Evolutionary conservation across 257 asterid species (phyloP).

Genomic region (Solanum appendiculatum): DNA sequence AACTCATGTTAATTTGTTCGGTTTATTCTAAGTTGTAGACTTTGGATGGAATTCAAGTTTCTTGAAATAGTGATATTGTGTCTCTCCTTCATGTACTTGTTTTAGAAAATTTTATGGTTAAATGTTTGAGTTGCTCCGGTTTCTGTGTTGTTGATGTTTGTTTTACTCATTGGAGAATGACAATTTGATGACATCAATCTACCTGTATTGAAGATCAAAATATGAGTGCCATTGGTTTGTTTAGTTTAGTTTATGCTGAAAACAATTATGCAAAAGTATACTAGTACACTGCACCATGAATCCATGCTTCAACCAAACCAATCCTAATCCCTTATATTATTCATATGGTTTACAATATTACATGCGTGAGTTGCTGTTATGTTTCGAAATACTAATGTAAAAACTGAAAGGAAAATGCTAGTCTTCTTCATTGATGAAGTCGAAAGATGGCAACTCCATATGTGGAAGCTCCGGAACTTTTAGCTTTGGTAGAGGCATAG

Average conservation of each 20-base stretch:
- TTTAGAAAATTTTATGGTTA: neutral
- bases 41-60: neutral
- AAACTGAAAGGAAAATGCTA: neutral
- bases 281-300: neutral
- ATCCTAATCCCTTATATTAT: neutral
- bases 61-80: neutral
- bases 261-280: neutral
- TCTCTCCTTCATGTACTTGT: neutral
- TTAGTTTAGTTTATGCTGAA: neutral
- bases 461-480: conserved; percentile 34
- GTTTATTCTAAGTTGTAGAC: neutral
- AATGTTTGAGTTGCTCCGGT: neutral
- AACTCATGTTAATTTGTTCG: neutral
- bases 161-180: neutral
- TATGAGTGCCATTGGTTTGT: neutral
- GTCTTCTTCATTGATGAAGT: conserved; percentile 17
- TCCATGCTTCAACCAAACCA: neutral
- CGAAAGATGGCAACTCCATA: conserved; percentile 30
- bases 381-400: neutral
- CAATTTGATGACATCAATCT: neutral
- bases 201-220: neutral
- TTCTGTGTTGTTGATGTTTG: neutral
- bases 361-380: neutral
- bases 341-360: neutral
- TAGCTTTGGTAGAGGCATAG: conserved; percentile 31